These are phyloP conservation scores for Croton setiger DNA, from an alignment of 441 rosid species.

Conservation along the genomic window DNA sequence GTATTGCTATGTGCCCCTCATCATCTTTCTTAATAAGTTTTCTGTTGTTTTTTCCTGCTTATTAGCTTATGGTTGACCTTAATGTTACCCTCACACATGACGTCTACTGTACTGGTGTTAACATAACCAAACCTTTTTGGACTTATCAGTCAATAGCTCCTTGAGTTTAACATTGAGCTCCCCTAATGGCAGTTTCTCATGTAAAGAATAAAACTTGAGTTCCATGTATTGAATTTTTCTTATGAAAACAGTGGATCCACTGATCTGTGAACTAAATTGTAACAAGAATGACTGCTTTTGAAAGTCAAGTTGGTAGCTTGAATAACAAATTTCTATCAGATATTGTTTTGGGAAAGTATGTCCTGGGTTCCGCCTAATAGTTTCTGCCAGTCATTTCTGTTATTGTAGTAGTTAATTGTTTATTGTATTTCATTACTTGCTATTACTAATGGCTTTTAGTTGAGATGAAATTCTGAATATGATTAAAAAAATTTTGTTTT, in stretches of 20 bases:
- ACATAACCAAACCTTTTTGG: background rate
- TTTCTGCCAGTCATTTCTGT: background rate
- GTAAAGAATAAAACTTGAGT: background rate
- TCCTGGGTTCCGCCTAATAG: too few relatives aligned
- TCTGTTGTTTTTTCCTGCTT: background rate
- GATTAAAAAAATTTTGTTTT: too few relatives aligned
- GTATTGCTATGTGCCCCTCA: background rate
- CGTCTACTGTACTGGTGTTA: background rate
- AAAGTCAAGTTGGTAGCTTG: background rate
- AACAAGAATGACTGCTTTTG: background rate
- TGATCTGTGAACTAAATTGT: background rate
- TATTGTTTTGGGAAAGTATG: background rate
- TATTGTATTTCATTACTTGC: background rate
- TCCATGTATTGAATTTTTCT: background rate
- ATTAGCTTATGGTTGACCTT: background rate
- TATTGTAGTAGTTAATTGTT: background rate
- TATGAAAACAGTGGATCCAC: background rate
- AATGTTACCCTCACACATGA: background rate
- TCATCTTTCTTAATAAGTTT: background rate
- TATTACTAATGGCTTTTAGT: background rate
- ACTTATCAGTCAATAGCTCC: background rate
- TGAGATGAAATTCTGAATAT: background rate
- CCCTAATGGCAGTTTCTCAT: background rate
- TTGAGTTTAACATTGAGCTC: background rate
- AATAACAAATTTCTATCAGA: background rate